These are phyloP conservation scores for Monilinia fructigena DNA, from an alignment of 2,329 filamentous ascomycete genomes.

Conservation along the genomic window DNA sequence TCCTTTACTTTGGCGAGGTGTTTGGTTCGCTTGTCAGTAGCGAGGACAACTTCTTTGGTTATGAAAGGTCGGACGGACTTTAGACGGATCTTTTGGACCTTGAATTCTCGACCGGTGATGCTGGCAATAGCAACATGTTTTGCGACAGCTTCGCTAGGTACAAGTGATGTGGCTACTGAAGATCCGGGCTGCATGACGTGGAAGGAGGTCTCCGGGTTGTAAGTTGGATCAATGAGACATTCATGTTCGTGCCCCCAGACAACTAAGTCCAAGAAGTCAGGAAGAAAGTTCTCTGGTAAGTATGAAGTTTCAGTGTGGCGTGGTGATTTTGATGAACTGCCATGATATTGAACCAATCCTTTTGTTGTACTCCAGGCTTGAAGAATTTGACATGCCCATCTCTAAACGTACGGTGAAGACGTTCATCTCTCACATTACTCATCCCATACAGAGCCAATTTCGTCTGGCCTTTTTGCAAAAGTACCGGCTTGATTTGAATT, in stretches of 20 bases:
- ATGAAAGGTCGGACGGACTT: constrained; percentile 91
- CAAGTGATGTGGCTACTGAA: constrained; percentile 88
- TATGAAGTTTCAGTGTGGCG: constrained; percentile 92
- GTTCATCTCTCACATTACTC: constrained; percentile 94
- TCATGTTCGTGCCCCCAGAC: constrained; percentile 99
- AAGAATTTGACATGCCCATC: constrained; percentile 95
- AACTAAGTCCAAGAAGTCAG: constrained; percentile 85
- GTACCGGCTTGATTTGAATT: constrained; percentile 84
- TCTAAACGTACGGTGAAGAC: constrained; percentile 88
- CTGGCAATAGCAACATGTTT: constrained; percentile 89
- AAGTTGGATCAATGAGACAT: constrained; percentile 79
- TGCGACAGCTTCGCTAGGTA: constrained; percentile 82
- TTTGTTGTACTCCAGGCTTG: constrained; percentile 72
- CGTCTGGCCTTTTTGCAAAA: constrained; percentile 89
- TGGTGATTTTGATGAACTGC: constrained; percentile 96
- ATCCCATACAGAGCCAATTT: constrained; percentile 92
- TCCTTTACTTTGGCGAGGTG: constrained; percentile 77
- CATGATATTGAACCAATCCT: constrained; percentile 95
- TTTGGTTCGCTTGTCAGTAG: constrained; percentile 73
- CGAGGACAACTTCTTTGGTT: constrained; percentile 76
- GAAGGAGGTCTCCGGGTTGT: constrained; percentile 86
- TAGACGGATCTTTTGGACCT: constrained; percentile 74
- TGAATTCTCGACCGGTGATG: constrained; percentile 79
- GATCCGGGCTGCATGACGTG: constrained; percentile 97
- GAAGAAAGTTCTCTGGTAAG: constrained; percentile 87